Evolutionary conservation across 257 asterid genomes (phyloP).

Genomic region (Solanum bulbocastanum): DNA sequence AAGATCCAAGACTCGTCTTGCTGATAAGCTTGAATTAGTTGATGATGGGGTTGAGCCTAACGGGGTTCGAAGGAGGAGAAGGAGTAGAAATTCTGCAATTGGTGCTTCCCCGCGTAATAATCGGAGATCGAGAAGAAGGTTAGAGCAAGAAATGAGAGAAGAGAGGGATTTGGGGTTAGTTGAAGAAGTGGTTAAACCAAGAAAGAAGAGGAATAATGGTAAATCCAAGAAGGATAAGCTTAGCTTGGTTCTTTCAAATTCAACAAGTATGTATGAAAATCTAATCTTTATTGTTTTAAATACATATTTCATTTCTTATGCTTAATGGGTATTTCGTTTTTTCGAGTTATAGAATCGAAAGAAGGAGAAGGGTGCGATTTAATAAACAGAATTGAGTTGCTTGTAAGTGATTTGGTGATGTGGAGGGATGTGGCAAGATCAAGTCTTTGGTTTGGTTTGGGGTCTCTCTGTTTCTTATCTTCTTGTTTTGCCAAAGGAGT

Average conservation of each 20-base stretch:
- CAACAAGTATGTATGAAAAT: slow-evolving; percentile 40
- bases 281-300: not conserved
- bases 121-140: slow-evolving; percentile 50
- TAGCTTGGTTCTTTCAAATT: slow-evolving; percentile 17
- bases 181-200: slow-evolving; percentile 53
- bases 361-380: slow-evolving; percentile 29
- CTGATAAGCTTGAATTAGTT: slow-evolving; percentile 36
- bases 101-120: slow-evolving; percentile 57
- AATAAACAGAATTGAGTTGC: slow-evolving; percentile 40
- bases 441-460: slow-evolving; percentile 97
- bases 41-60: slow-evolving; percentile 40
- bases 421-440: slow-evolving; percentile 94
- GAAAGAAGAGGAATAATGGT: slow-evolving; percentile 52
- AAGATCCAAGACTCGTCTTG: slow-evolving; percentile 37
- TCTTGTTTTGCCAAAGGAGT: slow-evolving; percentile 67
- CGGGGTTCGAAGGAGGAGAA: slow-evolving; percentile 38
- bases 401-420: slow-evolving; percentile 58
- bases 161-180: slow-evolving; percentile 48
- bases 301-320: not conserved
- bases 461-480: slow-evolving; percentile 69
- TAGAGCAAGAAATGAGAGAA: slow-evolving; percentile 62
- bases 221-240: slow-evolving; percentile 49
- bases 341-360: slow-evolving; percentile 16
- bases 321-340: not conserved
- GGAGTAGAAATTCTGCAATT: slow-evolving; percentile 23